Percentiles rank a stretch among this genome's conserved stretches.
Evolutionary conservation across 345 rosid genomes (phyloP).

Genomic region (Crucihimalaya himalaica): DNA sequence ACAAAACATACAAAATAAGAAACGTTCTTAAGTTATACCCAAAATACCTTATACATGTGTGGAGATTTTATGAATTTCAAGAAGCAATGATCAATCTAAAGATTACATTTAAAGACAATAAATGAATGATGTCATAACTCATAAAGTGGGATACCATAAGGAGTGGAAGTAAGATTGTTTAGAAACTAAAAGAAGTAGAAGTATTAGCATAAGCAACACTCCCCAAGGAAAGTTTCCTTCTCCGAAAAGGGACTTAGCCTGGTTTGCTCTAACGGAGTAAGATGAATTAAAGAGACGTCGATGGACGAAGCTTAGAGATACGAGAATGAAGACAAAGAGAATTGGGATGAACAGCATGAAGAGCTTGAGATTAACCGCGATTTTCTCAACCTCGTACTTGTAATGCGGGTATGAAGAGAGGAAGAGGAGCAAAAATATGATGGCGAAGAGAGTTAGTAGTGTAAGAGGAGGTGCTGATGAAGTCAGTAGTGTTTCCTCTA

Average conservation of each 20-base stretch:
- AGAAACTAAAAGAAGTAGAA: constrained; percentile 63
- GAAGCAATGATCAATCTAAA: not conserved
- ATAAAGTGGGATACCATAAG: constrained; percentile 55
- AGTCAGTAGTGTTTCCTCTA: constrained; percentile 50
- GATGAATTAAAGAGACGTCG: constrained; percentile 39
- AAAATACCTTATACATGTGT: not conserved
- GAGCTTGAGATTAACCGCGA: constrained; percentile 53
- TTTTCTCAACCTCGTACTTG: constrained; percentile 52
- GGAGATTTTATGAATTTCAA: not conserved
- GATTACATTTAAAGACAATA: not conserved
- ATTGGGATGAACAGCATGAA: constrained; percentile 61
- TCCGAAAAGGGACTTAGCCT: constrained; percentile 25
- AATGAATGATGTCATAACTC: constrained; percentile 40
- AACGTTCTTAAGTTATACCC: not conserved
- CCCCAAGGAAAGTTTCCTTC: constrained; percentile 65
- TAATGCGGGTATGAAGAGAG: constrained; percentile 55
- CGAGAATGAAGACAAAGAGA: constrained; percentile 49
- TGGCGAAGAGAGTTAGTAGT: constrained; percentile 51
- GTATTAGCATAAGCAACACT: constrained; percentile 43
- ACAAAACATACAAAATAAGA: too few species aligned
- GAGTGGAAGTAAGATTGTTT: constrained; percentile 66
- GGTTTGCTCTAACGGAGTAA: constrained; percentile 32
- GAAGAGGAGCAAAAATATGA: constrained; percentile 52
- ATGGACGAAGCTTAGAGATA: constrained; percentile 38
- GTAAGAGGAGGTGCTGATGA: constrained; percentile 61